phyloP scores from a whole-genome alignment of 495 filamentous ascomycete genomes.

The Echria macrotheca region DNA sequence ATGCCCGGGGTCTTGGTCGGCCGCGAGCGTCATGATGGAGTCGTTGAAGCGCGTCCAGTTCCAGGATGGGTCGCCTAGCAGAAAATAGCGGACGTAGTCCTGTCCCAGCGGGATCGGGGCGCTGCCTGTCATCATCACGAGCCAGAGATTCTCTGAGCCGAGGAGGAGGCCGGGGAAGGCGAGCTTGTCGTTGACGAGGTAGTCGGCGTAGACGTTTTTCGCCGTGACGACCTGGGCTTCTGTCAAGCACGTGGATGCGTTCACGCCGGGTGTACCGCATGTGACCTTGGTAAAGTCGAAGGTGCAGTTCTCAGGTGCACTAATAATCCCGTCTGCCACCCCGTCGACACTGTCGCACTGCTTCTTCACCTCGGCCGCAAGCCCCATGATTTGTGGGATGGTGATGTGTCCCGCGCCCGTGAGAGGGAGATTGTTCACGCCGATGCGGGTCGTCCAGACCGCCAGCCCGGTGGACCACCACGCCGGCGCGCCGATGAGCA shows the following conservation, averaged over 20 bases:
- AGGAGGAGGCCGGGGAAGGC: conserved; percentile 49
- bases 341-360: conserved; percentile 64
- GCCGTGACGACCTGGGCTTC: conserved; percentile 47
- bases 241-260: conserved; percentile 45
- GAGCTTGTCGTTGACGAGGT: conserved; percentile 45
- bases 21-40: conserved; percentile 32
- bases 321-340: conserved; percentile 56
- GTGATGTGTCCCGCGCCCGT: conserved; percentile 46
- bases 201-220: conserved; percentile 46
- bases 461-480: conserved; percentile 45
- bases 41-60: conserved; percentile 33
- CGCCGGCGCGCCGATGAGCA: conserved; percentile 54
- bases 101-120: conserved; percentile 36
- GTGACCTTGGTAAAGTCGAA: conserved; percentile 46
- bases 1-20: conserved; percentile 38
- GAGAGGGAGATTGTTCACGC: conserved; percentile 30
- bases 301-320: conserved; percentile 50
- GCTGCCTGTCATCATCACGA: conserved; percentile 29
- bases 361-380: conserved; percentile 47
- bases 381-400: conserved; percentile 36
- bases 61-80: conserved; percentile 40
- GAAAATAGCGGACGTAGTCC: conserved; percentile 37
- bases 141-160: conserved; percentile 39
- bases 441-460: conserved; percentile 28
- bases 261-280: conserved; percentile 33